phyloP scores from a whole-genome alignment of 2,329 filamentous ascomycete species.

The Botrytis medusae region DNA sequence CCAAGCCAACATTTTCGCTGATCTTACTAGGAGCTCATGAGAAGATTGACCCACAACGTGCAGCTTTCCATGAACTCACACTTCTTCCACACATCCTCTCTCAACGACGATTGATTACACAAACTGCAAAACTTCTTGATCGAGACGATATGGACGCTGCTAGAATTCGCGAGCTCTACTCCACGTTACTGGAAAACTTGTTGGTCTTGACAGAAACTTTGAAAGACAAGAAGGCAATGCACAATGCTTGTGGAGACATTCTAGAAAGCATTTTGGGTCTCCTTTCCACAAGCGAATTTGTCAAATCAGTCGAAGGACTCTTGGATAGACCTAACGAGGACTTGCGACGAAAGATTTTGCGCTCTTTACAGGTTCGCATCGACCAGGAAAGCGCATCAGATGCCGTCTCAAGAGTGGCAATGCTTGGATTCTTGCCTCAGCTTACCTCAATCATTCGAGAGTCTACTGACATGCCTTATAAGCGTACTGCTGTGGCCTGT shows the following conservation, averaged over 20 bases:
- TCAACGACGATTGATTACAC: conserved; percentile 55
- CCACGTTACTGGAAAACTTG: conserved; percentile 64
- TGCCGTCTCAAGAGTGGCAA: conserved; percentile 62
- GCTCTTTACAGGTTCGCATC: conserved; percentile 77
- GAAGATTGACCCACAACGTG: conserved; percentile 49
- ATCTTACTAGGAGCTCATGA: conserved; percentile 65
- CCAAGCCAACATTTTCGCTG: conserved; percentile 72
- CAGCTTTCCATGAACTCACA: conserved; percentile 55
- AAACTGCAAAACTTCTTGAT: conserved; percentile 57
- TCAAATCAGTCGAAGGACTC: conserved; percentile 81
- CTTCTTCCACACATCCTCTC: conserved; percentile 59
- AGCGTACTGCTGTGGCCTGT: conserved; percentile 83
- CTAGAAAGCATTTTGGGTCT: conserved; percentile 80
- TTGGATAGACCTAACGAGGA: conserved; percentile 74
- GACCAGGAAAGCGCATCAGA: conserved; percentile 71
- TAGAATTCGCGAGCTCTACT: conserved; percentile 69
- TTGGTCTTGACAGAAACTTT: conserved; percentile 65
- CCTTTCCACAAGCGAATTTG: conserved; percentile 82
- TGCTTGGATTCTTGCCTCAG: conserved; percentile 77
- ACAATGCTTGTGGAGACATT: conserved; percentile 64
- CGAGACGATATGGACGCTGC: conserved; percentile 64
- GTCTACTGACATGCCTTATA: conserved; percentile 70
- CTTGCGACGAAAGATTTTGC: conserved; percentile 75
- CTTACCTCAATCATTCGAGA: conserved; percentile 74
- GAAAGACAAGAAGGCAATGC: conserved; percentile 55